Base-by-base conservation (phyloP, 768 basidiomycete species). In the Hygrophoropsis aurantiaca region DNA sequence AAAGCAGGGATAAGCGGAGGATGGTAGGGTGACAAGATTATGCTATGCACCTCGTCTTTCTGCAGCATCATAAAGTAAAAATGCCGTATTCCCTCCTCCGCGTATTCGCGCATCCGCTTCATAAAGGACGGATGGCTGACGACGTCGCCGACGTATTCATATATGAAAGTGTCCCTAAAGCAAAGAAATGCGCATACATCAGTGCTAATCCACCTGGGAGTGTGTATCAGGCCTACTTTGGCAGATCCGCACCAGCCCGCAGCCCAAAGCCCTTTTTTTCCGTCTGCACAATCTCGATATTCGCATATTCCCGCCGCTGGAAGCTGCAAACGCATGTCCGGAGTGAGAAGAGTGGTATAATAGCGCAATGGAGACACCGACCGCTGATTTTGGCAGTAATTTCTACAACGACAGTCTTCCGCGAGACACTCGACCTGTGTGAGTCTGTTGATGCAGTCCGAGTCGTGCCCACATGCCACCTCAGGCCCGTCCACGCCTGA, bases 11-110 rank as follows among this genome's bases (percentile, higher is more conserved):
- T 9, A 19, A 25, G 47, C 40, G 36, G 24, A 4, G 40, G 34
- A 18, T 6, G 49, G 6, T 15, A 15, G 34, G 41, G 35, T 40
- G n/a, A 24, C 36, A 24, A 8, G 30, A 49, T 2, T 18, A 37
- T 33, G 26, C 15, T 11, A 67, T 81, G 46, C 55, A 93, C 94
- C 80, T 98, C 94, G 56, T 95, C 94, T 62, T 90, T 93, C 70
- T 99, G 97, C 48, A 99, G 68, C 89, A 95, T 94, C 97, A 98
- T 99, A 65, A 99, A 99, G 71, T 98, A 99, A 58, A 98, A 99
- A 66, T 98, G 97, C 43, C 81, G 77, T 54, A 97, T 93, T 15
- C 95, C 95, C 63, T 97, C 91, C 35, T 85, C 81, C 2, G 82
- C 94, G 62, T 99, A 99, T 8, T 87, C 85, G 32, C 87, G 81